Conservation (phyloP, 2,329 filamentous ascomycete species). For the Rhytidhysteron rufulum region DNA sequence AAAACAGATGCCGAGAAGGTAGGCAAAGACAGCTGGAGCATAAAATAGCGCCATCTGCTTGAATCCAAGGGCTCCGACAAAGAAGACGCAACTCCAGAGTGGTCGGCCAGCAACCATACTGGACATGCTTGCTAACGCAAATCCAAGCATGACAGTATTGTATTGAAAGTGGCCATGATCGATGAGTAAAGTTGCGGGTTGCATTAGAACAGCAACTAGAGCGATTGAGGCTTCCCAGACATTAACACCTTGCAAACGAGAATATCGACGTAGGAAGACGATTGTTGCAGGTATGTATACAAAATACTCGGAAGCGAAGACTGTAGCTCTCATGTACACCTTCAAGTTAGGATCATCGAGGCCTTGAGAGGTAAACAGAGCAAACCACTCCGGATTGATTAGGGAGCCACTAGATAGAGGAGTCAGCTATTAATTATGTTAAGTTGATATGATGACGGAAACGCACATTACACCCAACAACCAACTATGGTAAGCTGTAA, state of each 20-base stretch:
- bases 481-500: slow-evolving; percentile 99
- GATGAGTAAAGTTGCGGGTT: slow-evolving; percentile 83
- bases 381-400: slow-evolving; percentile 84
- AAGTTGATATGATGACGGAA: background rate
- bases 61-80: slow-evolving; percentile 89
- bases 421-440: slow-evolving; percentile 11
- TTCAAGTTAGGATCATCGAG: slow-evolving; percentile 76
- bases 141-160: slow-evolving; percentile 96
- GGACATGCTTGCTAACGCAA: slow-evolving; percentile 81
- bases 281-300: slow-evolving; percentile 82
- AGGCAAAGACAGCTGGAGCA: slow-evolving; percentile 87
- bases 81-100: slow-evolving; percentile 89
- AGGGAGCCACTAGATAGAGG: slow-evolving; percentile 59
- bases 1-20: slow-evolving; percentile 81
- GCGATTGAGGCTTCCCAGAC: slow-evolving; percentile 81
- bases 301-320: slow-evolving; percentile 86
- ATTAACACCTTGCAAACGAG: slow-evolving; percentile 70
- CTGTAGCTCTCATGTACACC: slow-evolving; percentile 92
- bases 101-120: slow-evolving; percentile 81
- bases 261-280: slow-evolving; percentile 79
- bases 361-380: slow-evolving; percentile 76
- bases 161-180: slow-evolving; percentile 98
- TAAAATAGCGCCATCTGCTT: slow-evolving; percentile 99
- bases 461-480: slow-evolving; percentile 74
- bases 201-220: slow-evolving; percentile 85